Conservation (phyloP, 805 yeast species). For the Dipodascus geniculatus region DNA sequence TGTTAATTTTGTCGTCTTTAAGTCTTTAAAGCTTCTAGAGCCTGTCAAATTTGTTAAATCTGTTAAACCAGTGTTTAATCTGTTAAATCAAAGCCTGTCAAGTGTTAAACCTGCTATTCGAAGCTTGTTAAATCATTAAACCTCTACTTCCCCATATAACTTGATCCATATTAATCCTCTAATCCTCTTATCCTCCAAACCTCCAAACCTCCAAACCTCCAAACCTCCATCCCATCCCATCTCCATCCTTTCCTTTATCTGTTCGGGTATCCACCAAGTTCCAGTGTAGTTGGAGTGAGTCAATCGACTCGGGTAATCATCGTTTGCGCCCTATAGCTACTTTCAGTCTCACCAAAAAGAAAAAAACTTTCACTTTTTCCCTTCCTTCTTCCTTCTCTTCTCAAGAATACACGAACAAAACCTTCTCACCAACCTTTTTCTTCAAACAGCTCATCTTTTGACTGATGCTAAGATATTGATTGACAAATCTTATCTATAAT, state of each 20-base stretch:
- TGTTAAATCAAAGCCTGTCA: too few species aligned
- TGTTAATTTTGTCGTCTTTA: too few species aligned
- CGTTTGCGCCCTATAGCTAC: not conserved
- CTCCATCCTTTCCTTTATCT: constrained; percentile 84
- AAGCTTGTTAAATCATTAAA: too few species aligned
- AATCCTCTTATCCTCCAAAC: too few species aligned
- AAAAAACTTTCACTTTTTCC: not conserved
- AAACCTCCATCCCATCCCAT: too few species aligned
- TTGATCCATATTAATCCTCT: too few species aligned
- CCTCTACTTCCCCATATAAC: too few species aligned
- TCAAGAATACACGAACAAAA: not conserved
- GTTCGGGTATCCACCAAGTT: constrained; percentile 70
- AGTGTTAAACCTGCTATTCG: too few species aligned
- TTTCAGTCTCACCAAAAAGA: not conserved
- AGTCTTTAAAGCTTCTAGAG: too few species aligned
- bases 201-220: too few species aligned
- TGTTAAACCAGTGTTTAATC: too few species aligned
- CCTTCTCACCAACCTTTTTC: constrained; percentile 2
- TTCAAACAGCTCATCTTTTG: not conserved
- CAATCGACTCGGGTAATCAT: not conserved
- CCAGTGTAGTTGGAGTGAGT: constrained; percentile 79
- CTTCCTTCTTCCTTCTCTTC: not conserved
- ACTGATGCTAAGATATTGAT: not conserved
- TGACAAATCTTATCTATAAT: constrained; percentile 6
- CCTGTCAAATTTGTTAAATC: too few species aligned